Conservation (phyloP, 2,329 filamentous ascomycete species). For the Orbilia blumenaviensis region DNA sequence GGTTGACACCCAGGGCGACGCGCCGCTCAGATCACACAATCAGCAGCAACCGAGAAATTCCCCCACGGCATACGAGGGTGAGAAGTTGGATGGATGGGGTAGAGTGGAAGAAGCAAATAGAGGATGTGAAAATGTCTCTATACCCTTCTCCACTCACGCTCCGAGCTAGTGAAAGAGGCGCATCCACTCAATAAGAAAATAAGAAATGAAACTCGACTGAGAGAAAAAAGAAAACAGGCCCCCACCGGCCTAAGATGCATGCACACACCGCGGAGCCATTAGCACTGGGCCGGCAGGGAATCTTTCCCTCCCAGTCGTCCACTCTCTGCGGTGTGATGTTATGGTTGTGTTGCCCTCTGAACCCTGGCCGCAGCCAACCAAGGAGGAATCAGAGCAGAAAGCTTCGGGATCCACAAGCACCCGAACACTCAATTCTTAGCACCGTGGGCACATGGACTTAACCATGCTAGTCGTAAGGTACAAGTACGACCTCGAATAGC, state of each 20-base stretch:
- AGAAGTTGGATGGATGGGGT: conserved; percentile 26
- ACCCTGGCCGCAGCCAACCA: conserved; percentile 51
- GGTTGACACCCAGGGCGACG: conserved; percentile 52
- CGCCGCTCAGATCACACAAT: conserved; percentile 54
- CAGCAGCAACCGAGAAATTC: conserved; percentile 54
- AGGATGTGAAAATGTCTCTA: conserved; percentile 28
- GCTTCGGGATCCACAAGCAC: conserved; percentile 49
- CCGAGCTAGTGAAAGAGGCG: conserved; percentile 14
- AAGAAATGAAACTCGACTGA: conserved; percentile 47
- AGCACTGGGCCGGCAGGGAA: conserved; percentile 31
- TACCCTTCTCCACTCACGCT: conserved; percentile 52
- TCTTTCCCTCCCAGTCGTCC: conserved; percentile 11
- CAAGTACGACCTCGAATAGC: conserved; percentile 31
- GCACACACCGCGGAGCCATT: conserved; percentile 10
- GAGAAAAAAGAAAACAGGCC: conserved; percentile 7
- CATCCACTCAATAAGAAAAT: conserved; percentile 48
- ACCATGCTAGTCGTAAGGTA: conserved; percentile 37
- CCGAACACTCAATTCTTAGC: conserved; percentile 39
- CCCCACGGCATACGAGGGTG: conserved; percentile 53
- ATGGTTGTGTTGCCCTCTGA: conserved; percentile 37
- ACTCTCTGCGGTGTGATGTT: conserved; percentile 45
- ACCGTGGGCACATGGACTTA: conserved; percentile 51
- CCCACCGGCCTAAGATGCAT: conserved; percentile 11
- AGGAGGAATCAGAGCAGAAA: conserved; percentile 25
- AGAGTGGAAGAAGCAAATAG: conserved; percentile 10